Conservation (phyloP, 2,329 filamentous ascomycete genomes). For the Trichophyton simii region DNA sequence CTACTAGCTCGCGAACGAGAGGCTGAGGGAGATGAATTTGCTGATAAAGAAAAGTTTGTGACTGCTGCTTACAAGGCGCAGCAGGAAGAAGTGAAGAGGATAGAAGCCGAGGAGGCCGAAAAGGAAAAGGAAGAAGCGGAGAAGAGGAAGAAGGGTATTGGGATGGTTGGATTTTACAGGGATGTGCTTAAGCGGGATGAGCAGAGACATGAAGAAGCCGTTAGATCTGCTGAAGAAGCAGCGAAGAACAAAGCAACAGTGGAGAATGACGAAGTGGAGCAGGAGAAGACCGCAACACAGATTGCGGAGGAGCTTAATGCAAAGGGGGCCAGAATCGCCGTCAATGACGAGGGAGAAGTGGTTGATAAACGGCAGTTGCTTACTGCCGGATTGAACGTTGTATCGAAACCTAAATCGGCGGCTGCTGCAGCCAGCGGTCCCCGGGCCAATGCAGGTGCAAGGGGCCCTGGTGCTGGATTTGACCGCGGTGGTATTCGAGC, state of each 20-base stretch:
- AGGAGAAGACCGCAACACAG: conserved; percentile 39
- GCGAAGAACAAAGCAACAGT: conserved; percentile 21
- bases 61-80: conserved; percentile 53
- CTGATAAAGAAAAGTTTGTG: conserved; percentile 55
- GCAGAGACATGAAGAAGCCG: conserved; percentile 42
- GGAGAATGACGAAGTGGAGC: conserved; percentile 22
- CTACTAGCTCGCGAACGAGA: conserved; percentile 49
- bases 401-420: conserved; percentile 38
- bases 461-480: conserved; percentile 13
- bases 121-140: conserved; percentile 43
- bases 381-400: conserved; percentile 49
- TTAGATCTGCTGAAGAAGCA: conserved; percentile 42
- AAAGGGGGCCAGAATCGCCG: conserved; percentile 38
- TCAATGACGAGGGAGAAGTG: conserved; percentile 54
- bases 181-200: conserved; percentile 48
- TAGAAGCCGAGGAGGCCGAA: conserved; percentile 47
- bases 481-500: conserved; percentile 22
- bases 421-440: conserved; percentile 9
- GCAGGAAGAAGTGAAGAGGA: conserved; percentile 45
- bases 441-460: conserved; percentile 7
- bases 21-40: conserved; percentile 53
- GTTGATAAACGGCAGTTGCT: conserved; percentile 53
- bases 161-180: conserved; percentile 51
- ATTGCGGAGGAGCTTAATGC: conserved; percentile 44
- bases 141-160: conserved; percentile 35